phyloP scores from a whole-genome alignment of 768 basidiomycete genomes.

The Hydnomerulius pinastri region DNA sequence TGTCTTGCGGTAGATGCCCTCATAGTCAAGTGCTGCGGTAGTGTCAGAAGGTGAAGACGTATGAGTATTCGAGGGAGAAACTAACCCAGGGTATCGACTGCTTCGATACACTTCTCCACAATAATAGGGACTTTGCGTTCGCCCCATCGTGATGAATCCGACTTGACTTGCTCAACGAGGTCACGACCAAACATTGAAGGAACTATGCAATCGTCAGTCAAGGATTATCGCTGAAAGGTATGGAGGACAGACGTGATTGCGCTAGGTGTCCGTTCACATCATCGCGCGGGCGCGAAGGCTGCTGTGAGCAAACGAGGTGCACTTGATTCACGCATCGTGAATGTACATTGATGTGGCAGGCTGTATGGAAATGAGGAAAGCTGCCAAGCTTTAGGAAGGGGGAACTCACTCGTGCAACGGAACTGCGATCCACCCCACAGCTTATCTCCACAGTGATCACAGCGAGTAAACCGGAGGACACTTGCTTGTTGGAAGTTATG shows the following conservation, averaged over 20 bases:
- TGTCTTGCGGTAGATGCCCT: constrained; percentile 97
- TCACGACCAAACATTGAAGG: constrained; percentile 94
- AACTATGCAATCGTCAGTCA: constrained; percentile 41
- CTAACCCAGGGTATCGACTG: constrained; percentile 86
- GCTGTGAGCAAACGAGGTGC: constrained; percentile 64
- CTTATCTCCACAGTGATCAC: constrained; percentile 96
- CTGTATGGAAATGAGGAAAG: constrained; percentile 40
- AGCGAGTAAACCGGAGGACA: constrained; percentile 84
- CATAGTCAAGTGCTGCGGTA: constrained; percentile 83
- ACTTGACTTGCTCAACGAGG: constrained; percentile 78
- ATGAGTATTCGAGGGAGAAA: constrained; percentile 4
- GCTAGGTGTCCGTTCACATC: constrained; percentile 25
- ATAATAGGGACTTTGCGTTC: constrained; percentile 78
- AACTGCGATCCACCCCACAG: constrained; percentile 99
- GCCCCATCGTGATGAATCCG: constrained; percentile 59
- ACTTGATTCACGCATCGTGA: constrained; percentile 79
- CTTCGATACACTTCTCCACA: constrained; percentile 94
- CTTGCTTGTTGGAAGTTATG: constrained; percentile 91
- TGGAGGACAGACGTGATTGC: constrained; percentile 17
- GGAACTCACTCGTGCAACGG: constrained; percentile 77
- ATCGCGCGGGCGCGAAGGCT: constrained; percentile 35
- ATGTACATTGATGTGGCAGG: constrained; percentile 85
- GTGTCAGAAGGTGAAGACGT: background rate
- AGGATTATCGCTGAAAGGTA: constrained; percentile 13
- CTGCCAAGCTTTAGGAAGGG: background rate